Evolutionary conservation across 768 basidiomycete genomes (phyloP).

Genomic region (Rubroboletus pulcherrimus): DNA sequence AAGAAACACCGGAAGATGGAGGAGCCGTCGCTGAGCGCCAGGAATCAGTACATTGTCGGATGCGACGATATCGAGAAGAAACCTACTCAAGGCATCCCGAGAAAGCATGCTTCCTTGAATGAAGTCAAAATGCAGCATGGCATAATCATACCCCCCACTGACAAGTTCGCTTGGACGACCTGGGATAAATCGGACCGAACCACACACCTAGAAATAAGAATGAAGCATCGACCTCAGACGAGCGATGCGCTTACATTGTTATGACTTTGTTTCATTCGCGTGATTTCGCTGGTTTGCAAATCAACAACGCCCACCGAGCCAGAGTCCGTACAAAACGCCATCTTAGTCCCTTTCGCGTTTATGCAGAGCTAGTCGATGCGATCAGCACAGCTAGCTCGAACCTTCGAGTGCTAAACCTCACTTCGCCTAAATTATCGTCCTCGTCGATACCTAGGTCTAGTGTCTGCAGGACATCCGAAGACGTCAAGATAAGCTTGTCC

Average conservation of each 20-base stretch:
- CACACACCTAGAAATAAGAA: slow-evolving; percentile 54
- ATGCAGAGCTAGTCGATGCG: slow-evolving; percentile 57
- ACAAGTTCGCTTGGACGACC: slow-evolving; percentile 67
- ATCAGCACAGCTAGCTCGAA: slow-evolving; percentile 25
- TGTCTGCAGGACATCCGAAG: slow-evolving; percentile 43
- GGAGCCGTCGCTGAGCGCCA: slow-evolving; percentile 34
- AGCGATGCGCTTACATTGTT: slow-evolving; percentile 47
- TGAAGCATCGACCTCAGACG: neutral
- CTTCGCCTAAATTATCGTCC: slow-evolving; percentile 68
- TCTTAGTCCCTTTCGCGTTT: slow-evolving; percentile 44
- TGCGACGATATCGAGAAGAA: neutral
- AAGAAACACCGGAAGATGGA: slow-evolving; percentile 45
- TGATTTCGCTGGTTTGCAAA: slow-evolving; percentile 43
- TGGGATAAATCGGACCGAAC: slow-evolving; percentile 66
- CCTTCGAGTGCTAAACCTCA: slow-evolving; percentile 25
- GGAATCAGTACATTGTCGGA: neutral
- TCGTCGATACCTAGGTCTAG: slow-evolving; percentile 49
- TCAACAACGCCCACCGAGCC: slow-evolving; percentile 68
- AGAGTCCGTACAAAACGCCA: slow-evolving; percentile 71
- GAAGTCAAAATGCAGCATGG: slow-evolving; percentile 66
- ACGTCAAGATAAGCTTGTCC: slow-evolving; percentile 50
- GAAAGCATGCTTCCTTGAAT: slow-evolving; percentile 54
- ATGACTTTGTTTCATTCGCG: slow-evolving; percentile 60
- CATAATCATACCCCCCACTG: slow-evolving; percentile 73
- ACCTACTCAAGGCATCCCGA: slow-evolving; percentile 53